These are phyloP conservation scores for Leccinellum rugosiceps DNA, from an alignment of 768 basidiomycete species.

Conservation along the genomic window DNA sequence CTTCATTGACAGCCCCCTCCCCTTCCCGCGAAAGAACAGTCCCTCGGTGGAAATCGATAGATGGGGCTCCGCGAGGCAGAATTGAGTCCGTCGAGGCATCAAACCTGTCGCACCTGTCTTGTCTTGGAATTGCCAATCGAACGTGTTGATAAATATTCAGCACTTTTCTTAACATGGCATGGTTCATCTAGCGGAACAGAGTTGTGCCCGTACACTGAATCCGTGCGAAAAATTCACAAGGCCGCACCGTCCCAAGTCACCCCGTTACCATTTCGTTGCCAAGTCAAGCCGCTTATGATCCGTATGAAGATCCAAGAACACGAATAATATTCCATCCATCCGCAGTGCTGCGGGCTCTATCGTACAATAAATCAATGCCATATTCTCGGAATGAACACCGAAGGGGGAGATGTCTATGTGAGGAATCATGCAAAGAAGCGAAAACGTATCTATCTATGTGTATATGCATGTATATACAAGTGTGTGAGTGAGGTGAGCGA, in stretches of 20 bases:
- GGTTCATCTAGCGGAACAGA: background rate
- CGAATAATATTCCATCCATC: conserved; percentile 33
- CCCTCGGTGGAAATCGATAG: background rate
- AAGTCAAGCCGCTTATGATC: conserved; percentile 8
- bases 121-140: background rate
- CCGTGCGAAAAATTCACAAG: conserved; percentile 3
- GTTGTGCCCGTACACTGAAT: background rate
- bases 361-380: conserved; percentile 38
- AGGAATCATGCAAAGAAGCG: conserved; percentile 23
- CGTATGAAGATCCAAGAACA: conserved; percentile 21
- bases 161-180: background rate
- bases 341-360: conserved; percentile 24
- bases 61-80: background rate
- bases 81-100: background rate
- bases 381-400: conserved; percentile 21
- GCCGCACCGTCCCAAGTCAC: background rate
- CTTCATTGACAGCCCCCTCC: background rate
- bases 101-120: background rate
- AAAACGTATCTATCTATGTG: conserved; percentile 33
- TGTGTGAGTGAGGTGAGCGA: conserved; percentile 29
- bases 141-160: conserved; percentile 6
- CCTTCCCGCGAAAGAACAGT: background rate
- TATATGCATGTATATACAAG: conserved; percentile 37
- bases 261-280: conserved; percentile 18
- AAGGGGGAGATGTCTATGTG: conserved; percentile 27